Conservation (phyloP, 1,139 yeast species). For the Blastobotrys petasosporus region DNA sequence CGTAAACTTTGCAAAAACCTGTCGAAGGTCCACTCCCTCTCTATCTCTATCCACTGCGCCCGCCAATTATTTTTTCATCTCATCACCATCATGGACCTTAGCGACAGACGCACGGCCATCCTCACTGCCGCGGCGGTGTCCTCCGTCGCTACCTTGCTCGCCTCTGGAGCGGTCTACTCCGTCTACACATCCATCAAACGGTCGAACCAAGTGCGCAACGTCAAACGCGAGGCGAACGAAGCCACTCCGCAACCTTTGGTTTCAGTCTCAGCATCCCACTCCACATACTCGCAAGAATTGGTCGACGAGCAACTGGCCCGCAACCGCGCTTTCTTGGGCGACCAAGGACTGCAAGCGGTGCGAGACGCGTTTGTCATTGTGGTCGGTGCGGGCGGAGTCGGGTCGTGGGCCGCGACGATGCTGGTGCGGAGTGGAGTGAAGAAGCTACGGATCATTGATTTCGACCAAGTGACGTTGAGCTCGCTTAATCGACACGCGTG, state of each 20-base stretch:
- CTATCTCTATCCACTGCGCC: too few species aligned
- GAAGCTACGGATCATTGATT: slow-evolving; percentile 73
- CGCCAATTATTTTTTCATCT: too few species aligned
- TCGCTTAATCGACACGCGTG: slow-evolving; percentile 92
- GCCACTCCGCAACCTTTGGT: not conserved
- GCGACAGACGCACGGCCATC: not conserved
- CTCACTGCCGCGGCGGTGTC: slow-evolving; percentile 12
- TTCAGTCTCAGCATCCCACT: not conserved
- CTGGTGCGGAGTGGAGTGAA: slow-evolving; percentile 85
- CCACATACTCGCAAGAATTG: slow-evolving; percentile 47
- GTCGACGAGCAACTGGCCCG: slow-evolving; percentile 88
- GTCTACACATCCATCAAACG: not conserved
- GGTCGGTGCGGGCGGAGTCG: slow-evolving; percentile 99
- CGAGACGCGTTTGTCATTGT: slow-evolving; percentile 72
- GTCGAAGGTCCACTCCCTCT: too few species aligned
- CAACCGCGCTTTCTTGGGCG: slow-evolving; percentile 85
- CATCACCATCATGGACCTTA: too few species aligned
- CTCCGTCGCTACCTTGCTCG: slow-evolving; percentile 9
- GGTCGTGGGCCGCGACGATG: slow-evolving; percentile 95
- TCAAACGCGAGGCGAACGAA: slow-evolving; percentile 5
- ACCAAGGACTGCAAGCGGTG: slow-evolving; percentile 72
- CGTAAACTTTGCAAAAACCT: too few species aligned
- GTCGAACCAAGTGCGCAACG: not conserved
- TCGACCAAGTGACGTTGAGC: slow-evolving; percentile 90
- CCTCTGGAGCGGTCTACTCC: slow-evolving; percentile 1